Percentiles rank a stretch among this genome's conserved stretches.
phyloP scores from a whole-genome alignment of 192 early-diverging fungal species.

The Gaertneriomyces sp. region DNA sequence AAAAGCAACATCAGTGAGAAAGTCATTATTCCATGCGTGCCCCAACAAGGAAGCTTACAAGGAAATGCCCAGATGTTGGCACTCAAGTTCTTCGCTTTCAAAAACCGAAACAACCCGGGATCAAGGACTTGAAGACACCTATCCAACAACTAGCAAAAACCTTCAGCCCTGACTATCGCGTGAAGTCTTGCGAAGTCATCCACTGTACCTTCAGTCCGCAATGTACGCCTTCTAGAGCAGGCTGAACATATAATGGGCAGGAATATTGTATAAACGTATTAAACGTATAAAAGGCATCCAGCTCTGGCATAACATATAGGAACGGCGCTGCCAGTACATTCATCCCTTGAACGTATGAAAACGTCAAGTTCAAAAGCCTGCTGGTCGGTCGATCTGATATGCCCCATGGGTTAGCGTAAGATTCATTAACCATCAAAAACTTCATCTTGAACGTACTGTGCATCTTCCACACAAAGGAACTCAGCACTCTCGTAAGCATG shows the following conservation, averaged over 20 bases:
- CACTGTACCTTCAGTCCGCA: constrained; percentile 73
- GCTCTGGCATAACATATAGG: constrained; percentile 84
- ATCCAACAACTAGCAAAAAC: constrained; percentile 67
- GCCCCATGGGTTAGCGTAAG: not conserved
- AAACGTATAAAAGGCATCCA: constrained; percentile 86
- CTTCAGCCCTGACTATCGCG: not conserved
- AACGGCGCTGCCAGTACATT: constrained; percentile 91
- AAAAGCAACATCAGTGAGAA: not conserved
- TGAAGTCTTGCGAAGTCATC: not conserved
- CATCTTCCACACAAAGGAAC: constrained; percentile 81
- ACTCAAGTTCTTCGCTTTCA: constrained; percentile 66
- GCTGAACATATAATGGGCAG: constrained; percentile 92
- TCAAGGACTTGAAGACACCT: constrained; percentile 74
- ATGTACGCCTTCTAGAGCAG: constrained; percentile 83
- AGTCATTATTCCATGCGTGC: not conserved
- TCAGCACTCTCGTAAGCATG: constrained; percentile 73
- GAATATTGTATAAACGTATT: constrained; percentile 80
- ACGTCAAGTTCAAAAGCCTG: constrained; percentile 47
- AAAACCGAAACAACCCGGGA: constrained; percentile 63
- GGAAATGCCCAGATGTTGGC: constrained; percentile 87
- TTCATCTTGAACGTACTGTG: constrained; percentile 47
- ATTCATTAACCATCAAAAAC: not conserved
- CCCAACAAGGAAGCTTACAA: constrained; percentile 47
- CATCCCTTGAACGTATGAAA: constrained; percentile 93
- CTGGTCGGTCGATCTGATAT: constrained; percentile 42